Conservation (phyloP, 1,139 yeast genomes). For the Debaryomyces sp. region DNA sequence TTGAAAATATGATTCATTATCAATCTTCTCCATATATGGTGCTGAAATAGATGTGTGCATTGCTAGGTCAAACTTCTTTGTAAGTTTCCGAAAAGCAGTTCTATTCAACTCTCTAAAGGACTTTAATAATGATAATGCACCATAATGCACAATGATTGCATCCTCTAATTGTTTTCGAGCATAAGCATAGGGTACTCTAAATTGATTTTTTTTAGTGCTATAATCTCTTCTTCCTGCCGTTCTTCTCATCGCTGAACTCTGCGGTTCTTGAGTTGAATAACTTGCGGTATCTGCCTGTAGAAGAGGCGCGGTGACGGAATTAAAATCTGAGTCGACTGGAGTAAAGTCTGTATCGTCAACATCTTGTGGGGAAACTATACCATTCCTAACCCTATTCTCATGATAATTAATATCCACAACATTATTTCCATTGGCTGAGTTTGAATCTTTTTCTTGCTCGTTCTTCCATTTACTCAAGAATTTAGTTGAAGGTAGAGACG, state of each 20-base stretch:
- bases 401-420: constrained; percentile 34
- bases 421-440: constrained; percentile 18
- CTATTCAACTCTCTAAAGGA: constrained; percentile 78
- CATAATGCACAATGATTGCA: constrained; percentile 79
- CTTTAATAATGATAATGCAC: constrained; percentile 74
- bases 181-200: constrained; percentile 60
- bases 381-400: constrained; percentile 47
- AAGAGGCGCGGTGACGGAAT: constrained; percentile 1
- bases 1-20: constrained; percentile 55
- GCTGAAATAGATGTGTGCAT: constrained; percentile 51
- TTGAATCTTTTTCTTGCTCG: constrained; percentile 11
- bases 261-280: constrained; percentile 9
- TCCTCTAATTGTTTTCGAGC: constrained; percentile 77
- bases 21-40: constrained; percentile 62
- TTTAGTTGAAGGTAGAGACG: constrained; percentile 56
- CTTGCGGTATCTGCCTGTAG: neutral
- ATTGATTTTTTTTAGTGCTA: constrained; percentile 28
- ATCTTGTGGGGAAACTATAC: constrained; percentile 20
- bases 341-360: constrained; percentile 17
- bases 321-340: constrained; percentile 21
- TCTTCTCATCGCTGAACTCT: constrained; percentile 19
- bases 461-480: constrained; percentile 37
- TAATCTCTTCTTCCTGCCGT: constrained; percentile 36
- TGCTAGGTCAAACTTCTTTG: constrained; percentile 87
- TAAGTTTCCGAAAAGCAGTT: constrained; percentile 85